These are phyloP conservation scores for Botrytis paeoniae DNA, from an alignment of 2,329 filamentous ascomycete genomes.

Conservation along the genomic window DNA sequence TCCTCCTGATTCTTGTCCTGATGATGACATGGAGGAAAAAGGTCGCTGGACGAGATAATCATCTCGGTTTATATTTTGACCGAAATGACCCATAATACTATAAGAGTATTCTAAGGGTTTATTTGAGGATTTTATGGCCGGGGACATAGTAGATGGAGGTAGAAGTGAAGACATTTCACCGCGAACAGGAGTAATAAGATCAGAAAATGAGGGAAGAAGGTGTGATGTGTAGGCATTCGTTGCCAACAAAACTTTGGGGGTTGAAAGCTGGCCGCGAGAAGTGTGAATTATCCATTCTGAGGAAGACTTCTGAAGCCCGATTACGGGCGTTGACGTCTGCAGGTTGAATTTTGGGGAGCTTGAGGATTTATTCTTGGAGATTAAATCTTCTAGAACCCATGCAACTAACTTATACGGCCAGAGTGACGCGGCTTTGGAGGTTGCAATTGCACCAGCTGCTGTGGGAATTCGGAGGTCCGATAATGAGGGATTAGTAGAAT, in stretches of 20 bases:
- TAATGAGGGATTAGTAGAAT: constrained; percentile 41
- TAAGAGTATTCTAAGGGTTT: constrained; percentile 42
- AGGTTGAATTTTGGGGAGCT: constrained; percentile 57
- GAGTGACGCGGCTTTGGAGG: constrained; percentile 62
- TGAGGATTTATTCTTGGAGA: constrained; percentile 20
- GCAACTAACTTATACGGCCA: constrained; percentile 86
- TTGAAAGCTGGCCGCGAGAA: constrained; percentile 60
- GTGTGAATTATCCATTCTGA: constrained; percentile 62
- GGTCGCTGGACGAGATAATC: constrained; percentile 74
- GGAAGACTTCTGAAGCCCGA: constrained; percentile 43
- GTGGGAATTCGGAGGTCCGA: constrained; percentile 52
- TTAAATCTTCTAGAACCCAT: constrained; percentile 57
- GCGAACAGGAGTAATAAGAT: constrained; percentile 72
- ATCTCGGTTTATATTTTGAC: constrained; percentile 50
- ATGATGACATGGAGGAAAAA: constrained; percentile 38
- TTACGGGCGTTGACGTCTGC: constrained; percentile 70
- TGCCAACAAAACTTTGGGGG: constrained; percentile 67
- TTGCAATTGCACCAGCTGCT: constrained; percentile 62
- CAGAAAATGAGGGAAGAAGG: constrained; percentile 65
- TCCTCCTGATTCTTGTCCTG: constrained; percentile 39
- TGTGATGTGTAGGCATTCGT: constrained; percentile 83
- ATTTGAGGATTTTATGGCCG: constrained; percentile 15
- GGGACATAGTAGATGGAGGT: constrained; percentile 47
- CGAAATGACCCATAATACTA: constrained; percentile 54
- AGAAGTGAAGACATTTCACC: constrained; percentile 68